phyloP scores from a whole-genome alignment of 1,139 yeast genomes.

The Yamadazyma kanchanaburiensis region DNA sequence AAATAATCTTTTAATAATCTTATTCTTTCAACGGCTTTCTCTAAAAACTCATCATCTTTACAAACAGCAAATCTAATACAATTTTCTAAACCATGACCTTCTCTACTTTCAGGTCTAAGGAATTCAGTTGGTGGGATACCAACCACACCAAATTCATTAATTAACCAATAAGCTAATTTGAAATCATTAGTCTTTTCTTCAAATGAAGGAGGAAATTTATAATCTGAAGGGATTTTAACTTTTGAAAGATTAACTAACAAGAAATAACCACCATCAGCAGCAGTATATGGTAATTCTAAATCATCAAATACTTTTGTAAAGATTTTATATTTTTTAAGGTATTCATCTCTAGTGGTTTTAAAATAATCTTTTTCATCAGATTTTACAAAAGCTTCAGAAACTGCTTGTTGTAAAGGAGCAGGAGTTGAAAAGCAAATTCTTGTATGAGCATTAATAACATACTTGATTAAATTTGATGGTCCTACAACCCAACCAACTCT shows the following conservation, averaged over 20 bases:
- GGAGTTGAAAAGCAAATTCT: conserved; percentile 89
- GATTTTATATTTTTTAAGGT: conserved; percentile 65
- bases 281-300: conserved; percentile 80
- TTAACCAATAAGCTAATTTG: conserved; percentile 87
- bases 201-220: conserved; percentile 67
- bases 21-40: conserved; percentile 78
- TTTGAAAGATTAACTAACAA: conserved; percentile 82
- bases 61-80: conserved; percentile 93
- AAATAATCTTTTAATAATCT: conserved; percentile 65
- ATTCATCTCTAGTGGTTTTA: conserved; percentile 61
- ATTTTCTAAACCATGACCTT: conserved; percentile 75
- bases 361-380: conserved; percentile 68
- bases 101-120: conserved; percentile 54
- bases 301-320: conserved; percentile 80
- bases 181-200: conserved; percentile 75
- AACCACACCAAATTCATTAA: conserved; percentile 88
- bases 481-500: conserved; percentile 96
- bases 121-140: conserved; percentile 97
- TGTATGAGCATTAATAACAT: conserved; percentile 87
- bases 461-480: conserved; percentile 72
- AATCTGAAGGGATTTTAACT: conserved; percentile 72
- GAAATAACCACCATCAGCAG: conserved; percentile 92
- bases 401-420: conserved; percentile 92
- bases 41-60: conserved; percentile 77
- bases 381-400: conserved; percentile 66